Percentiles rank a stretch among this genome's conserved stretches.
phyloP scores from a whole-genome alignment of 2,329 filamentous ascomycete genomes.

The Xylaria sp. region DNA sequence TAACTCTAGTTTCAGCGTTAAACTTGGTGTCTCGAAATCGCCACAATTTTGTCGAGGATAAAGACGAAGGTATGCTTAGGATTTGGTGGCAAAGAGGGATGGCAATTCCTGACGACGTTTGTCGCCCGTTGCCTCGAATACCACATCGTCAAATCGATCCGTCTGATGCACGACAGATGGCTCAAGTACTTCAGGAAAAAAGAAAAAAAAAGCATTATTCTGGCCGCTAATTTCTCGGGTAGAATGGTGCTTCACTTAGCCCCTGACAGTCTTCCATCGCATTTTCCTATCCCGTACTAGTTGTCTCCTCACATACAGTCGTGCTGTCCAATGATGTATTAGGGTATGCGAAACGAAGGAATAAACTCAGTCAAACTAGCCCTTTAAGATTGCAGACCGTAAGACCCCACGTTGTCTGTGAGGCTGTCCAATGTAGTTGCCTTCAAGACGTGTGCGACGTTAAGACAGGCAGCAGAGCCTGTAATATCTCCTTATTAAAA shows the following conservation, averaged over 20 bases:
- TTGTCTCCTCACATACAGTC: constrained; percentile 4
- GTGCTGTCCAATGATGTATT: constrained; percentile 15
- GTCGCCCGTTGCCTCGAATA: constrained; percentile 1
- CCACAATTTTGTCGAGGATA: not conserved
- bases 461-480: too few relatives aligned
- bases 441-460: too few relatives aligned
- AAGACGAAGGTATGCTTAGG: too few relatives aligned
- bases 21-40: not conserved
- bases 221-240: constrained; percentile 15
- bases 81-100: not conserved
- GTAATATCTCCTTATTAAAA: too few relatives aligned
- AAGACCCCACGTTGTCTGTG: constrained; percentile 23
- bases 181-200: constrained; percentile 17
- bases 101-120: constrained; percentile 15
- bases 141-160: constrained; percentile 12
- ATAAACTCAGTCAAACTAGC: constrained; percentile 20
- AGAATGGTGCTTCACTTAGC: constrained; percentile 14
- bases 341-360: constrained; percentile 10
- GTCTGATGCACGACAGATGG: constrained; percentile 7
- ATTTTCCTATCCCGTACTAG: constrained; percentile 19
- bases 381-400: constrained; percentile 22
- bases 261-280: constrained; percentile 11
- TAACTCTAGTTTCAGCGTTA: not conserved
- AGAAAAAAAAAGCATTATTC: constrained; percentile 19
- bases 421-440: not conserved